phyloP scores from a whole-genome alignment of 2,329 filamentous ascomycete species.

The Colletotrichum graminicola region DNA sequence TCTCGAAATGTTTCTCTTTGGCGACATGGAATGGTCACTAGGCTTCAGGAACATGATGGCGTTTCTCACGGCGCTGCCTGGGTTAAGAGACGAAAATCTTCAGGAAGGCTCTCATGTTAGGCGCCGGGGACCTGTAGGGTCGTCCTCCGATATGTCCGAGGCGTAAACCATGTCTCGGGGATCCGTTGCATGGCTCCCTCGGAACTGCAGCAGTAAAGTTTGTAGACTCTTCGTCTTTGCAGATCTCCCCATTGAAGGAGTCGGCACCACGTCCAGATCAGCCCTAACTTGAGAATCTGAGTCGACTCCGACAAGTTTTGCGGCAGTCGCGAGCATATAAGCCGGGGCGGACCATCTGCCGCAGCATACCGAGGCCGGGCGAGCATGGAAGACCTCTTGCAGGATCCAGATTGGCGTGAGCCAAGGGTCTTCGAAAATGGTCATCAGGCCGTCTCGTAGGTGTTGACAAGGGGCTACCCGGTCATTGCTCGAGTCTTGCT shows the following conservation, averaged over 20 bases:
- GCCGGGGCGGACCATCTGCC: conserved; percentile 1
- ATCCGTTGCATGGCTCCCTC: conserved; percentile 1
- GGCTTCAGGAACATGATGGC: background rate
- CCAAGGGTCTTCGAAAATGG: background rate
- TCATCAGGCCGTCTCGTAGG: background rate
- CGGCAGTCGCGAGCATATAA: background rate
- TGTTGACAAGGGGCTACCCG: background rate
- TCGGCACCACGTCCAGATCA: conserved; percentile 10
- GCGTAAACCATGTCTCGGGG: conserved; percentile 15
- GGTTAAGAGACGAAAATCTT: background rate
- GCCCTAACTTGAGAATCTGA: background rate
- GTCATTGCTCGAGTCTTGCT: background rate
- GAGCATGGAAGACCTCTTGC: conserved; percentile 12
- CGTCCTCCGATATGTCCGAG: conserved; percentile 5
- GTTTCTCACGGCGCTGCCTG: background rate
- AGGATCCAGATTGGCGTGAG: conserved; percentile 26
- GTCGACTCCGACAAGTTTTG: conserved; percentile 2
- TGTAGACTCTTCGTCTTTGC: background rate
- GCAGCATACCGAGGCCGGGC: background rate
- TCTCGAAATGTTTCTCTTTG: background rate
- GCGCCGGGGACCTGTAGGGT: too few species aligned
- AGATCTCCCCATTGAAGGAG: background rate
- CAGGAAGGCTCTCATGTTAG: background rate
- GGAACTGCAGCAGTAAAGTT: background rate
- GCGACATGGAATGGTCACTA: too few species aligned